These are phyloP conservation scores for Candida labiduridarum DNA, from an alignment of 1,139 yeast species.

Conservation along the genomic window DNA sequence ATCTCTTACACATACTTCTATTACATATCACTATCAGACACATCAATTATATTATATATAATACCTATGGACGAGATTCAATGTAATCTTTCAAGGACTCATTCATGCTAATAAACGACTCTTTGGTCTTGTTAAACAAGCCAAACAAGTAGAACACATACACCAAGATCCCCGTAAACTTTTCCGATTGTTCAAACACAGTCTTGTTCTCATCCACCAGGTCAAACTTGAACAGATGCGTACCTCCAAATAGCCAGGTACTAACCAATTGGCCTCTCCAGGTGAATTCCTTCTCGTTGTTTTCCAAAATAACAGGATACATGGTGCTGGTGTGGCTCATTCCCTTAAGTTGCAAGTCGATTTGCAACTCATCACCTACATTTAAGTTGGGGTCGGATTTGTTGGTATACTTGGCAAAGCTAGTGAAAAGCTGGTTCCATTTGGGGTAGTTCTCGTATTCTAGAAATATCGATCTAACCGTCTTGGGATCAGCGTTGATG, in stretches of 20 bases:
- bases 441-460: conserved; percentile 15
- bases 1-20: too few relatives aligned
- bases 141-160: conserved; percentile 13
- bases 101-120: conserved; percentile 15
- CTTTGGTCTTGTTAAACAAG: conserved; percentile 13
- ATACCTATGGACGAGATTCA: conserved; percentile 8
- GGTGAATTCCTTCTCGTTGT: conserved; percentile 11
- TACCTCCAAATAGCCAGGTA: conserved; percentile 18
- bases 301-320: conserved; percentile 15
- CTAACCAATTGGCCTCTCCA: conserved; percentile 19
- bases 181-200: conserved; percentile 17
- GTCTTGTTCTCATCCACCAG: conserved; percentile 15
- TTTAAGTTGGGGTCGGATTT: conserved; percentile 8
- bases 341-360: conserved; percentile 18
- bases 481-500: conserved; percentile 17
- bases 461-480: conserved; percentile 16
- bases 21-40: too few relatives aligned
- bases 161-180: conserved; percentile 19
- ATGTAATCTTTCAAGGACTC: conserved; percentile 17
- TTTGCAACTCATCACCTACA: conserved; percentile 17
- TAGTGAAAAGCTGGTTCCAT: conserved; percentile 20
- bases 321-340: conserved; percentile 14
- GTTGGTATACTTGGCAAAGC: conserved; percentile 16
- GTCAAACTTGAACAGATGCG: conserved; percentile 17
- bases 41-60: too few relatives aligned